Evolutionary conservation across 192 early-diverging fungal species (phyloP), one percentile per base, ranked within the genome.

Genomic region (Backusella tarrabulga): DNA sequence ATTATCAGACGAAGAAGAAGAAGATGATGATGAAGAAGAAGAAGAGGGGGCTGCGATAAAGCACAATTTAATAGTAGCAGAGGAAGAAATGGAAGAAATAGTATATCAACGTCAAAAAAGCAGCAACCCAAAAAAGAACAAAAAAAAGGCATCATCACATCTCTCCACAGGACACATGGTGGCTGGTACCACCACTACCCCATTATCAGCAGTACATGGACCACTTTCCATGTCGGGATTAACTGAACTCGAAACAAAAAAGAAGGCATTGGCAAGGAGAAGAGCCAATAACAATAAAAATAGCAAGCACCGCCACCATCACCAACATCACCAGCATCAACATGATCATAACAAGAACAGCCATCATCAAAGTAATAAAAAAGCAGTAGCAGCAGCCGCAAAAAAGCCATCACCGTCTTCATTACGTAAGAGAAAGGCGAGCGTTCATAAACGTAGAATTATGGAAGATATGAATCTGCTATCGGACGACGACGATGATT

Each of bases 391-490:
- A 17, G 34, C 23, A 34, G 11, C 34, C 2, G 67, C 35, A n/a
- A 32, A 36, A n/a, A 68, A 35, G 34, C 56, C 26, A 63, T 63
- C 56, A 4, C 56, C 41, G 17, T 42, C 71, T 4, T 44, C 74
- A 42, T 21, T 56, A 69, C 75, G 75, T 3, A 80, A 76, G 41
- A 70, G 79, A 23, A 21, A 50, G 29, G 60, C 71, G 21, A 76
- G 75, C n/a, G 41, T 80, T 29, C 60, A 80, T 46, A 76, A 80
- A 42, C 52, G 50, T 4, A 69, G 75, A 19, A 35, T 77, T 34
- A 15, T 73, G 42, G 75, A 80, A 34, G 75, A 76, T 29, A 67
- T 76, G 52, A 63, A 73, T 15, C n/a, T 35, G 23, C 29, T 60
- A 2, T 60, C 74, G 40, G 67, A 77, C n/a, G 29, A 76, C 23